Percentiles rank a stretch among this genome's conserved stretches.
These are phyloP conservation scores for Eucalyptus pauciflora DNA, from an alignment of 345 rosid species.

Conservation along the genomic window DNA sequence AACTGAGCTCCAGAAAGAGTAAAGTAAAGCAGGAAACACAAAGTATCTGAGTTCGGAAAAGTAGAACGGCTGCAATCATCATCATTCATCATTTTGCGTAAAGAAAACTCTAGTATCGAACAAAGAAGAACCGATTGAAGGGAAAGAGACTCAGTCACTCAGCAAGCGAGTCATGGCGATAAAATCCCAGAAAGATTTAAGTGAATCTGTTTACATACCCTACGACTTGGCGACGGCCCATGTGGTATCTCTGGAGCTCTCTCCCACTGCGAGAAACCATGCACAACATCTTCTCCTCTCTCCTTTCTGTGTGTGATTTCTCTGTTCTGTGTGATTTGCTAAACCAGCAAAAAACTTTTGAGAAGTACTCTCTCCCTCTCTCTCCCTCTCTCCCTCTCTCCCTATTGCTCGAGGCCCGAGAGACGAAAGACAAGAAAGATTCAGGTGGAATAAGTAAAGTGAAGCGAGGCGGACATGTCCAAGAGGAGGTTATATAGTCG, in stretches of 20 bases:
- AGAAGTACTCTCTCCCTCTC: not conserved
- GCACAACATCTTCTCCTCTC: conserved; percentile 26
- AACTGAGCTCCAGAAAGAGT: not conserved
- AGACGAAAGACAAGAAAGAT: not conserved
- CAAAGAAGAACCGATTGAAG: not conserved
- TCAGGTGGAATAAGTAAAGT: not conserved
- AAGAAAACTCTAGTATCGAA: not conserved
- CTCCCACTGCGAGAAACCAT: conserved; percentile 70
- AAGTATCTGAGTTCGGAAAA: not conserved
- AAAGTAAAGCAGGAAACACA: not conserved
- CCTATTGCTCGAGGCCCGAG: not conserved
- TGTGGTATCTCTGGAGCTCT: conserved; percentile 49
- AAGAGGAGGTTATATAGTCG: not conserved
- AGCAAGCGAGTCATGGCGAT: not conserved
- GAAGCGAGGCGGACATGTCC: not conserved
- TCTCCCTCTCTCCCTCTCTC: not conserved
- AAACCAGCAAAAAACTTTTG: not conserved
- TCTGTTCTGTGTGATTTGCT: not conserved
- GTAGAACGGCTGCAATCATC: not conserved
- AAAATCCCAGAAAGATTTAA: not conserved
- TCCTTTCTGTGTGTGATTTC: not conserved
- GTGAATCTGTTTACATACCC: conserved; percentile 30
- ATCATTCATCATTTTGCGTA: not conserved
- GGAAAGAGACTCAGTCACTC: not conserved
- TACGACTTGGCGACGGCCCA: conserved; percentile 78